Evolutionary conservation across 805 yeast species (phyloP).

Genomic region (Nakazawaea peltata): DNA sequence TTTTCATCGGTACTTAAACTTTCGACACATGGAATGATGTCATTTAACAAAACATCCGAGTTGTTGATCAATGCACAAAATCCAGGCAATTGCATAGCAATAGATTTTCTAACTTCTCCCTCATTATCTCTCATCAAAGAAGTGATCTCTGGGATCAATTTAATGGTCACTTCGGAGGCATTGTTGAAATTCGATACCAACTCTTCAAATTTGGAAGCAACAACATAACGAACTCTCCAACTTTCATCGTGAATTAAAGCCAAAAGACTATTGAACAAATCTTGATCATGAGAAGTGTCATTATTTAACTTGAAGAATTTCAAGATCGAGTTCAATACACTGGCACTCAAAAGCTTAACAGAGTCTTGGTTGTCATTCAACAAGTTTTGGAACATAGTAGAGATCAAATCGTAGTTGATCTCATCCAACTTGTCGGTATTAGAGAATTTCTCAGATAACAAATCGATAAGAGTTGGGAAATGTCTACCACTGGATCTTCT

Average conservation of each 20-base stretch:
- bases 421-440: conserved; percentile 38
- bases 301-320: conserved; percentile 52
- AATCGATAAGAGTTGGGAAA: conserved; percentile 66
- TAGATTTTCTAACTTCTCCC: conserved; percentile 94
- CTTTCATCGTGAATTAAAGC: conserved; percentile 79
- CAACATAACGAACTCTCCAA: conserved; percentile 98
- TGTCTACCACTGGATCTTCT: conserved; percentile 88
- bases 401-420: conserved; percentile 68
- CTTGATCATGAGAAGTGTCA: conserved; percentile 52
- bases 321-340: conserved; percentile 77
- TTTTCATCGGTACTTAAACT: conserved; percentile 83
- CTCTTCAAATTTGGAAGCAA: conserved; percentile 84
- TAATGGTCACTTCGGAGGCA: conserved; percentile 44
- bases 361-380: conserved; percentile 89
- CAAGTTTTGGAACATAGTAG: conserved; percentile 74
- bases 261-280: conserved; percentile 56
- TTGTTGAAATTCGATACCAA: conserved; percentile 60
- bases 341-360: conserved; percentile 84
- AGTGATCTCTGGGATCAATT: conserved; percentile 64
- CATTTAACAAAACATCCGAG: conserved; percentile 43
- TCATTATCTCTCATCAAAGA: conserved; percentile 82
- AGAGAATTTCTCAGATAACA: conserved; percentile 28
- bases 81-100: conserved; percentile 84
- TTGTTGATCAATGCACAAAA: conserved; percentile 45
- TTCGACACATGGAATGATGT: conserved; percentile 77